Conservation (phyloP, 192 early-diverging fungal genomes). For the Coemansia sp. region DNA sequence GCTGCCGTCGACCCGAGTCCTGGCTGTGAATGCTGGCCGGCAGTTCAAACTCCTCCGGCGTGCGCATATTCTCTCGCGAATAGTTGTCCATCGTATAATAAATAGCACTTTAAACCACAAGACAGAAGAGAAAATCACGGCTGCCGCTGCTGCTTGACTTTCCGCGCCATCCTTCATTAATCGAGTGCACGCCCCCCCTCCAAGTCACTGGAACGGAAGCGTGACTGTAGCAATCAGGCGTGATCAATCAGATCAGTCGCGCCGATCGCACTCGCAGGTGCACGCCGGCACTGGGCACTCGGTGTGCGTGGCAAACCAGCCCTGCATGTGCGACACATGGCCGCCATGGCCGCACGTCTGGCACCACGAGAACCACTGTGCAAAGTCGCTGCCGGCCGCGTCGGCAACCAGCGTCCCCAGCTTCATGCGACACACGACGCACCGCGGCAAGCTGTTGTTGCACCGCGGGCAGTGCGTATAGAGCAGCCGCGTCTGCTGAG, state of each 20-base stretch:
- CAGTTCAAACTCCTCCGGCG: neutral
- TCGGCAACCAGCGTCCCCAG: slow-evolving; percentile 35
- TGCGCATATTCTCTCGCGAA: neutral
- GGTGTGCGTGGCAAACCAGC: slow-evolving; percentile 85
- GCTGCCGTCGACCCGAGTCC: too few species aligned
- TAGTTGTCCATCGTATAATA: too few species aligned
- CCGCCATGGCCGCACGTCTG: slow-evolving; percentile 97
- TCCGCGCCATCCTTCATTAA: too few species aligned
- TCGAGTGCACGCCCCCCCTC: neutral
- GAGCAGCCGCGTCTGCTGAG: slow-evolving; percentile 33
- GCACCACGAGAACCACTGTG: slow-evolving; percentile 98
- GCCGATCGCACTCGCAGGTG: slow-evolving; percentile 34
- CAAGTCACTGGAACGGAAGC: neutral
- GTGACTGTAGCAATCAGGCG: too few species aligned
- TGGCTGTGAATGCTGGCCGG: neutral
- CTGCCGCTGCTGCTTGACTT: too few species aligned
- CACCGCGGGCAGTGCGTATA: slow-evolving; percentile 44
- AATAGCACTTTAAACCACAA: neutral
- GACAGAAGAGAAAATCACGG: neutral
- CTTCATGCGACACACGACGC: slow-evolving; percentile 47
- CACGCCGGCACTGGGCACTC: slow-evolving; percentile 94
- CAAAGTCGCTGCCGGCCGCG: slow-evolving; percentile 54
- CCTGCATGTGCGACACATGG: slow-evolving; percentile 81
- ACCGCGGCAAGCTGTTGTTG: slow-evolving; percentile 38
- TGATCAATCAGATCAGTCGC: slow-evolving; percentile 5